Percentiles rank a stretch among this genome's conserved stretches.
phyloP scores from a whole-genome alignment of 306 rosid species.

The Carpinus viminea region DNA sequence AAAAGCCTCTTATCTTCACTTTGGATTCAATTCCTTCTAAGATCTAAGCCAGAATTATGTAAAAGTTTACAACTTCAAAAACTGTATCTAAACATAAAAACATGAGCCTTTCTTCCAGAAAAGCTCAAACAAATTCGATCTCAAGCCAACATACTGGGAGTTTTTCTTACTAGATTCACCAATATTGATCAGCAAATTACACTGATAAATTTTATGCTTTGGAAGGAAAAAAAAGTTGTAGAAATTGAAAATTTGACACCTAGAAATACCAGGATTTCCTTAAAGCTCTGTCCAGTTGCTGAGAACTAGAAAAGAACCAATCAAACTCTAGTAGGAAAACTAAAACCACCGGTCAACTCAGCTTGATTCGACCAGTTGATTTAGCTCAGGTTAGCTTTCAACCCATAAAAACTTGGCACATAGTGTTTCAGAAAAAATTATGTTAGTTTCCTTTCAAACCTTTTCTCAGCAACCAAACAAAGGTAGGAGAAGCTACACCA shows the following conservation, averaged over 20 bases:
- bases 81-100: neutral
- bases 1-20: neutral
- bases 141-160: neutral
- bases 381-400: neutral
- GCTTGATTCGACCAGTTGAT: slow-evolving; percentile 2
- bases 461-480: slow-evolving; percentile 3
- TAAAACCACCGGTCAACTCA: neutral
- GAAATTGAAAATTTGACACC: neutral
- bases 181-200: neutral
- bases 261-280: neutral
- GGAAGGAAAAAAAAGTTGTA: neutral
- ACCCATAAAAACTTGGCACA: neutral
- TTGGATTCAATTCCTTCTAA: neutral
- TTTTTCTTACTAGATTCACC: neutral
- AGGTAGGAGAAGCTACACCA: neutral
- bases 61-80: neutral
- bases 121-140: neutral
- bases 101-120: neutral
- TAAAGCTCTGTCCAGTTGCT: neutral
- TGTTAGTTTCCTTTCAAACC: slow-evolving; percentile 13
- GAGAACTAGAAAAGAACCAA: neutral
- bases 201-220: neutral
- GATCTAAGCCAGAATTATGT: neutral
- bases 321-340: neutral
- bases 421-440: neutral